A percentile compares a stretch with the other conserved stretches of the same genome.
These are phyloP conservation scores for Xylariaceae sp. DNA, from an alignment of 2,329 filamentous ascomycete species.

Conservation along the genomic window DNA sequence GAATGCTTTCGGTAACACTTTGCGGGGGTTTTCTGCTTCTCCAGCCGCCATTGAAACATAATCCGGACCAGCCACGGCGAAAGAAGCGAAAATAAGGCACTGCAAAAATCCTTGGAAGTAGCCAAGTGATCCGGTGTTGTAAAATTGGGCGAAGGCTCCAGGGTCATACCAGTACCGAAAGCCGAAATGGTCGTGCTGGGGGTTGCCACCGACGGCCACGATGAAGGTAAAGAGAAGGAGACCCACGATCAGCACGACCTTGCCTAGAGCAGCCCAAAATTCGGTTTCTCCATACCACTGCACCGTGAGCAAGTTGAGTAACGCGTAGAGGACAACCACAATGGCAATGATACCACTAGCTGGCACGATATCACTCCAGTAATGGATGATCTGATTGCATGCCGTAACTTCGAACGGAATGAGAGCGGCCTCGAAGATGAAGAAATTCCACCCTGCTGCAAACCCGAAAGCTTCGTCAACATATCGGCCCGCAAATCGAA, in stretches of 20 bases:
- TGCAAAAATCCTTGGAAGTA: constrained; percentile 70
- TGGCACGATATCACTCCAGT: constrained; percentile 57
- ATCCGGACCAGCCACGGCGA: constrained; percentile 58
- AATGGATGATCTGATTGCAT: constrained; percentile 58
- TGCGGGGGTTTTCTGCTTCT: constrained; percentile 65
- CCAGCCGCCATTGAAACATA: constrained; percentile 59
- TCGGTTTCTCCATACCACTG: constrained; percentile 73
- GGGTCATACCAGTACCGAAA: constrained; percentile 65
- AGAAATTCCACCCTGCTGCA: constrained; percentile 69
- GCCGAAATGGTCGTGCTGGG: constrained; percentile 63
- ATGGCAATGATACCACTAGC: constrained; percentile 58
- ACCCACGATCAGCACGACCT: constrained; percentile 65
- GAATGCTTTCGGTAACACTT: constrained; percentile 66
- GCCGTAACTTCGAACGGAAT: constrained; percentile 65
- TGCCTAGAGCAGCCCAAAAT: constrained; percentile 68
- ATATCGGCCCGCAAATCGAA: constrained; percentile 69
- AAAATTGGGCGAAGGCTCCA: constrained; percentile 64
- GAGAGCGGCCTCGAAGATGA: constrained; percentile 62
- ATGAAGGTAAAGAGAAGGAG: constrained; percentile 75
- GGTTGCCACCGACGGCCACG: constrained; percentile 78
- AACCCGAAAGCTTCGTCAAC: constrained; percentile 73
- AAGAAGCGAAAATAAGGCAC: constrained; percentile 66
- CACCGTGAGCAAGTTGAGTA: constrained; percentile 68
- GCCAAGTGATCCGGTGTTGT: constrained; percentile 61
- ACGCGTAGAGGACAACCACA: constrained; percentile 46